phyloP scores from a whole-genome alignment of 495 filamentous ascomycete species.

The Trichoderma reesei region DNA sequence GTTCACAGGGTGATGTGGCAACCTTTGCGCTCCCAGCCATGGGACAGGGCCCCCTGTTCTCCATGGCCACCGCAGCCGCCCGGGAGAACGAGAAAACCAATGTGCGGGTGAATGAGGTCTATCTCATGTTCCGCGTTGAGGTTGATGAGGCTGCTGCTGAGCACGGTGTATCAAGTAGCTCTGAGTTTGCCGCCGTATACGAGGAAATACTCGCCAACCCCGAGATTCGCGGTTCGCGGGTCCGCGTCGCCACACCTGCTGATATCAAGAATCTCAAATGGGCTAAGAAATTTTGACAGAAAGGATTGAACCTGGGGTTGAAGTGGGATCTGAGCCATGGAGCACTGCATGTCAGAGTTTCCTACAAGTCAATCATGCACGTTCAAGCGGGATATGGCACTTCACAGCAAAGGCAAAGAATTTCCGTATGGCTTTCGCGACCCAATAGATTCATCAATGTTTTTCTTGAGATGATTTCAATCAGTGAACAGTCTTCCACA shows the following conservation, averaged over 20 bases:
- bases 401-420: too few relatives aligned
- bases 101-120: slow-evolving; percentile 33
- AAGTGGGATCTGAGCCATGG: too few relatives aligned
- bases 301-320: too few relatives aligned
- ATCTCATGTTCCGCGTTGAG: slow-evolving; percentile 26
- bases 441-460: too few relatives aligned
- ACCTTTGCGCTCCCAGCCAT: slow-evolving; percentile 21
- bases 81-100: slow-evolving; percentile 28
- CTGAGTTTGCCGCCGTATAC: slow-evolving; percentile 17
- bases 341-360: too few relatives aligned
- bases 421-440: too few relatives aligned
- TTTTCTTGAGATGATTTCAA: too few relatives aligned
- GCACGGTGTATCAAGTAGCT: slow-evolving; percentile 17
- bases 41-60: slow-evolving; percentile 30
- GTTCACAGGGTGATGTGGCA: slow-evolving; percentile 26
- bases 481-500: too few relatives aligned
- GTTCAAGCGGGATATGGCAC: too few relatives aligned
- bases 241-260: neutral
- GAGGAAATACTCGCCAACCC: neutral
- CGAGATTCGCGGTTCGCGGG: neutral
- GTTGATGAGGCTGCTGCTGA: slow-evolving; percentile 22
- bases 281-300: neutral
- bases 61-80: slow-evolving; percentile 24
- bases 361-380: too few relatives aligned
- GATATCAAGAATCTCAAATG: neutral